Evolutionary conservation across 1,284 basidiomycete species (phyloP), one percentile per base, ranked within the genome.

Genomic region (Trichosporon ovoides): DNA sequence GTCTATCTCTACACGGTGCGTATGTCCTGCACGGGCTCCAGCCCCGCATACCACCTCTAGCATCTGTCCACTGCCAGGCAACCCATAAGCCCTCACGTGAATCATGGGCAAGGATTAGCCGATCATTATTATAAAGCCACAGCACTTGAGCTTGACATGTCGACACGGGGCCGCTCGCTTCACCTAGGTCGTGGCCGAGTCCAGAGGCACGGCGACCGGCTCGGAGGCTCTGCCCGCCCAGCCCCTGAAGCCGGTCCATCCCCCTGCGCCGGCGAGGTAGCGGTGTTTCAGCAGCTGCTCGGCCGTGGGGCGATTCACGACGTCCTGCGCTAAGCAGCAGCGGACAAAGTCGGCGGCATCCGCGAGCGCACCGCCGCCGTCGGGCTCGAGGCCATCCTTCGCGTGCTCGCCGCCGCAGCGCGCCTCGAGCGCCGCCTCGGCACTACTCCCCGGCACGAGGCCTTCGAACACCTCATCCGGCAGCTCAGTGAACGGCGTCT

Each of bases 401-500:
- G 46, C 61, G 51, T 68, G 62, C 5, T 38, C 60, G 4, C 66
- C 62, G 1, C 65, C 67, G 58, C 75, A 77, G n/a, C 75, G 60
- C 33, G 62, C 69, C 34, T 66, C 54, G 33, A 78, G 53, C 7
- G 68, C 74, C 38, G 60, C 62, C 9, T 65, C 55, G 1, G 75
- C 74, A 24, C 67, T 63, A 12, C 59, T 63, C 1, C 64, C 71
- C 0, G 61, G 54, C 4, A 38, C 43, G 4, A 76, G 55, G 3
- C 73, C 74, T n/a, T 55, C 65, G 19, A 76, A 61, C 7, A 74
- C 73, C 48, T 75, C 74, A 51, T 75, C 73, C 7, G 70, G 70
- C 31, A 78, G 61, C 7, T 72, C 72, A 75, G 87, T 85, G 79
- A 96, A 96, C 1, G 94, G 93, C 68, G 91, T 96, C 79, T 97